phyloP scores from a whole-genome alignment of 1,284 basidiomycete species.

The Trichosporon asahii region DNA sequence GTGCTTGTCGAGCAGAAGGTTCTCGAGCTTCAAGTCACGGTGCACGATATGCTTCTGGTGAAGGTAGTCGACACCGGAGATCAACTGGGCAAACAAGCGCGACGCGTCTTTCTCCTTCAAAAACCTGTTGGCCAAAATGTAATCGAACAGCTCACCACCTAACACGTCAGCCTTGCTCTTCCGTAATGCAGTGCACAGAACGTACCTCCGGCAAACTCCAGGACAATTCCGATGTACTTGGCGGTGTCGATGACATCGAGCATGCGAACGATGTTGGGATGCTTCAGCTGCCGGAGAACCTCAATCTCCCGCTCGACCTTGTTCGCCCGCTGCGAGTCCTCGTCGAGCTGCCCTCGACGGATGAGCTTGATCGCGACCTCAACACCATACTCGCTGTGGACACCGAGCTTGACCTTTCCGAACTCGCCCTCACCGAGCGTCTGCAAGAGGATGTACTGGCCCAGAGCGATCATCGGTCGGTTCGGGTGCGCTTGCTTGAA shows the following conservation, averaged over 20 bases:
- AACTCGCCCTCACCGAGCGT: slow-evolving; percentile 98
- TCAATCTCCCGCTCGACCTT: slow-evolving; percentile 98
- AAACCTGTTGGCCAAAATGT: slow-evolving; percentile 96
- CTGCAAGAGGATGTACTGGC: slow-evolving; percentile 89
- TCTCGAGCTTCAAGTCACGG: slow-evolving; percentile 98
- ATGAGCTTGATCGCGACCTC: slow-evolving; percentile 99
- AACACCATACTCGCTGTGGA: slow-evolving; percentile 91
- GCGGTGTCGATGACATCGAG: slow-evolving; percentile 99
- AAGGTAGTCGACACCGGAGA: slow-evolving; percentile 98
- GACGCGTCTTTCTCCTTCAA: slow-evolving; percentile 92
- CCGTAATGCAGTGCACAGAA: not conserved
- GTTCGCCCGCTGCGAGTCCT: slow-evolving; percentile 77
- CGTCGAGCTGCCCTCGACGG: slow-evolving; percentile 87
- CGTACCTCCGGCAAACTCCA: slow-evolving; percentile 86
- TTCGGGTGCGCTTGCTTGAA: slow-evolving; percentile 78
- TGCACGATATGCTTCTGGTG: slow-evolving; percentile 99
- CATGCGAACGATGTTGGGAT: slow-evolving; percentile 96
- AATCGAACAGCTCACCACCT: slow-evolving; percentile 97
- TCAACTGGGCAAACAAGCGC: slow-evolving; percentile 95
- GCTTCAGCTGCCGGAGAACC: slow-evolving; percentile 87
- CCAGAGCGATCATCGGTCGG: slow-evolving; percentile 84
- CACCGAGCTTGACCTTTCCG: slow-evolving; percentile 96
- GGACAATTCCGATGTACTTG: slow-evolving; percentile 98
- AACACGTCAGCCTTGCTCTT: not conserved
- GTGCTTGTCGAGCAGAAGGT: slow-evolving; percentile 91